Evolutionary conservation across 805 yeast genomes (phyloP), one percentile per base, ranked within the genome.

Genomic region (Zygosaccharomyces lentus): DNA sequence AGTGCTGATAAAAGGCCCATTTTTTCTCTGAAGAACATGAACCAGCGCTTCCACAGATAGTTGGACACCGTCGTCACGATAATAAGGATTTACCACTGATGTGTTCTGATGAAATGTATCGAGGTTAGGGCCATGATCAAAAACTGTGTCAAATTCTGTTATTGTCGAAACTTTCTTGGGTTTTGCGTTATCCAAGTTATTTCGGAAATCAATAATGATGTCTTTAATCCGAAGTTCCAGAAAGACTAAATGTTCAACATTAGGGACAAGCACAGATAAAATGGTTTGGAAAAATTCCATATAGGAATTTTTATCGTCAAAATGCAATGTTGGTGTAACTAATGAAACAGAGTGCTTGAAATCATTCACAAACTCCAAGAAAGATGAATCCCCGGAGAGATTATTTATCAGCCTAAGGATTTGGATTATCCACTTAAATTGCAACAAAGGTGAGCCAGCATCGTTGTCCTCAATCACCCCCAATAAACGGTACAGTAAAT

Each of bases 341-440:
- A 37, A 15, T 7, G 43, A 38, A 3, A 48, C 43, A 5, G 46
- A 37, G n/a, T 41, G 47, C 13, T 49, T 50, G 34, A 50, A 45
- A 19, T 48, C 54, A 9, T 38, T 9, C 2, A 50, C 39, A 31
- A 35, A 53, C 29, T 48, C 46, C 27, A 41, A 26, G 29, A 51
- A 52, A 9, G 24, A n/a, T 3, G 48, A 45, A 35, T 54, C 53
- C 3, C 57, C 57, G 9, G 43, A 32, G 4, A 58, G 34, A 39
- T 46, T 24, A 15, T 43, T 43, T 3, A 43, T 27, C 2, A 58
- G 37, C 30, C 43, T 53, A 6, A 51, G 27, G 2, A 50, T 37
- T 40, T 57, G 56, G 21, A 48, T 45, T 12, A 48, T 34, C 61
- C 62, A 56, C 15, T 31, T 45, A 24, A 54, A 29, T 30, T 27